A percentile compares a stretch with the other conserved stretches of the same genome.
phyloP scores from a whole-genome alignment of 177 flowering plant genomes.

The Telopea speciosissima region DNA sequence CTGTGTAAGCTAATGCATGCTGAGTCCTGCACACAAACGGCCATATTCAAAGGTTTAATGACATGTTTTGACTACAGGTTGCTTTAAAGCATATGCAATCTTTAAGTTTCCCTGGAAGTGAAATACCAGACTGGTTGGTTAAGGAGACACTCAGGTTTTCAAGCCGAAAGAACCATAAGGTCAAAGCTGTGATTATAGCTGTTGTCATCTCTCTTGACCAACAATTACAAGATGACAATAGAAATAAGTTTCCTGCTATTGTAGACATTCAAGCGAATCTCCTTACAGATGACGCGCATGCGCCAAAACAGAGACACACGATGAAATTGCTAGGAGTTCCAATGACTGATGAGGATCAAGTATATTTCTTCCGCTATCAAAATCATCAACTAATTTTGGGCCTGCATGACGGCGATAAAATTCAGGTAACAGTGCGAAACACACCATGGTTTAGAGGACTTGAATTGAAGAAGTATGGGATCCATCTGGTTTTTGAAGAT shows the following conservation, averaged over 20 bases:
- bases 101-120: conserved; percentile 30
- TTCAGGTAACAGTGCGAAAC: conserved; percentile 15
- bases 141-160: conserved; percentile 13
- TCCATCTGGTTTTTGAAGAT: conserved; percentile 32
- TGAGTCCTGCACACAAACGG: not conserved
- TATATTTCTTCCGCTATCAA: conserved; percentile 1
- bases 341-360: conserved; percentile 22
- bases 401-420: conserved; percentile 24
- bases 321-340: conserved; percentile 32
- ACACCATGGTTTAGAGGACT: conserved; percentile 15
- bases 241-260: conserved; percentile 16
- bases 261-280: conserved; percentile 25
- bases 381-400: not conserved
- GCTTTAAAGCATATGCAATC: conserved; percentile 18
- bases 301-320: conserved; percentile 7
- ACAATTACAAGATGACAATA: conserved; percentile 10
- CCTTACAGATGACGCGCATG: conserved; percentile 1
- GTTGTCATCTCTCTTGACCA: conserved; percentile 30
- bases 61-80: conserved; percentile 20
- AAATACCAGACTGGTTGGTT: conserved; percentile 34
- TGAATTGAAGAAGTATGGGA: conserved; percentile 31
- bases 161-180: conserved; percentile 12
- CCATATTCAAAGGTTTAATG: not conserved
- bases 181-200: conserved; percentile 29
- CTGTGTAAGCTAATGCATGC: not conserved